Evolutionary conservation across 768 basidiomycete species (phyloP).

Genomic region (Glaciozyma antarctica): DNA sequence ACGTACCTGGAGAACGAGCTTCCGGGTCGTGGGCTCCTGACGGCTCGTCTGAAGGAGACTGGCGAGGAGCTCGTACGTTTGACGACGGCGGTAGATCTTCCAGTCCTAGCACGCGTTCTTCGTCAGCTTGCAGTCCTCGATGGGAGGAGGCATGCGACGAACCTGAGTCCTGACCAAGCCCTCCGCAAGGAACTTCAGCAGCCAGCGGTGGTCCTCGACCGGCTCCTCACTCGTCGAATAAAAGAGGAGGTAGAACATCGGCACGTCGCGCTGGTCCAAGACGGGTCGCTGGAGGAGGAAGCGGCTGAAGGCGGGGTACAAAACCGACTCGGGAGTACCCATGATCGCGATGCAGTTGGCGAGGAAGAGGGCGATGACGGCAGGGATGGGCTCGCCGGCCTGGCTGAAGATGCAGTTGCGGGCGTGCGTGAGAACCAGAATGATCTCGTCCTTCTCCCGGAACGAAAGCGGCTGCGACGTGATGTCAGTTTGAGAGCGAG

Average conservation of each 20-base stretch:
- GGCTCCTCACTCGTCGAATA: conserved; percentile 43
- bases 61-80: conserved; percentile 32
- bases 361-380: conserved; percentile 69
- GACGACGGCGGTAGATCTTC: conserved; percentile 32
- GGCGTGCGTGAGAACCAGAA: conserved; percentile 28
- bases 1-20: conserved; percentile 28
- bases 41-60: conserved; percentile 29
- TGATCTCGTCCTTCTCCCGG: conserved; percentile 33
- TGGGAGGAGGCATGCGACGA: neutral
- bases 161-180: conserved; percentile 31
- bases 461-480: conserved; percentile 13
- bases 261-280: conserved; percentile 71
- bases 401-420: conserved; percentile 23
- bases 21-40: conserved; percentile 17
- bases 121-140: no score
- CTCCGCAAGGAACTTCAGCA: conserved; percentile 27
- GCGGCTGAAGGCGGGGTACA: conserved; percentile 73
- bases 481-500: neutral
- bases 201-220: conserved; percentile 28
- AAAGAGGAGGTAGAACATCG: conserved; percentile 79
- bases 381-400: conserved; percentile 50
- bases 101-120: conserved; percentile 24
- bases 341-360: conserved; percentile 69
- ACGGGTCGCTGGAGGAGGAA: conserved; percentile 84
- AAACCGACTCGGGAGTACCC: conserved; percentile 78